Evolutionary conservation across 2,329 filamentous ascomycete species (phyloP), one percentile per base, ranked within the genome.

Genomic region (Acrocalymma vagum): DNA sequence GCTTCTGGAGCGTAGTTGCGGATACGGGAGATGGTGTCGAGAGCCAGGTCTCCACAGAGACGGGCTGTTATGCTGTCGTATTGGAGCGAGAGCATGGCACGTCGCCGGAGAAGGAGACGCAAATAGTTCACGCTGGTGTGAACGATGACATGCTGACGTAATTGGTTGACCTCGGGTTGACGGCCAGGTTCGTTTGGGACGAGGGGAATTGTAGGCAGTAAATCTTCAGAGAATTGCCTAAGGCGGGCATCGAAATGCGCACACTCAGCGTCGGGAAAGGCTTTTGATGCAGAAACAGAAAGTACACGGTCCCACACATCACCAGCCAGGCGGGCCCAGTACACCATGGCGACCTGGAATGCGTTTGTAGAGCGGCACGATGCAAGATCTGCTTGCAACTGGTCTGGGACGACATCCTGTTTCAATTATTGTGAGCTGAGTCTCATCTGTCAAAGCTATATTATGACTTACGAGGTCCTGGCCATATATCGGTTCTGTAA

Each of bases 291-390:
- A 28, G 50, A 55, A 15, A 40, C n/a, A n/a, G n/a, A n/a, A n/a
- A n/a, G n/a, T n/a, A n/a, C 25, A 21, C 23, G 42, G n/a, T 67
- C 63, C 48, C 55, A 58, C 5, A 55, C 43, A 3, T 55, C 49
- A 15, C 55, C 53, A 13, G 55, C 51, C 6, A 62, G 48, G 13
- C 49, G 58, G 5, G 56, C 58, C 57, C 59, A 62, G n/a, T 45
- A 42, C 3, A 58, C 39, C 53, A 60, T 55, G 10, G 45, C 55
- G 14, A 48, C 43, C 1, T 65, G 38, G 29, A 54, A 65, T 13
- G 48, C 38, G 21, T 55, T 55, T 11, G 45, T 42, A 11, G 54
- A 61, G 9, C 31, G 29, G 15, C 32, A 31, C 6, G 43, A 8
- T 37, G 52, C 35, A n/a, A 17, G 31, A 1, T 60, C 32, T 15